phyloP scores from a whole-genome alignment of 1,284 basidiomycete species.

The Porodaedalea pini region DNA sequence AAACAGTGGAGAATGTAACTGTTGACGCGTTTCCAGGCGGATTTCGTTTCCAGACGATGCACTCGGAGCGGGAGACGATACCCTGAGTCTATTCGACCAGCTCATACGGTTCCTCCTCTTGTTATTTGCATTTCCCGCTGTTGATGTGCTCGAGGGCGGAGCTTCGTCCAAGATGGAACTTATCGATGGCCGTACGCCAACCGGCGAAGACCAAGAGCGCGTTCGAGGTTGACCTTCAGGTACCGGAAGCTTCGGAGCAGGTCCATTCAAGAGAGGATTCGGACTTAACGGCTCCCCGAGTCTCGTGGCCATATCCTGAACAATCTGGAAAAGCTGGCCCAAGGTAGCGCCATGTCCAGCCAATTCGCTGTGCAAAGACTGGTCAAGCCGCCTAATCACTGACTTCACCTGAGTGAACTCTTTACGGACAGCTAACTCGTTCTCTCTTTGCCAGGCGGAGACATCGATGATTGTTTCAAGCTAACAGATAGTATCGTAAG shows the following conservation, averaged over 20 bases:
- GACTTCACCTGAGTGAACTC: conserved; percentile 1
- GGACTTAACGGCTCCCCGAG: background rate
- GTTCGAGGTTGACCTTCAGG: background rate
- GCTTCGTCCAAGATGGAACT: background rate
- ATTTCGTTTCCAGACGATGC: background rate
- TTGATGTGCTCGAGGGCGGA: background rate
- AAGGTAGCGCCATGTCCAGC: conserved; percentile 13
- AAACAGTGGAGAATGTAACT: background rate
- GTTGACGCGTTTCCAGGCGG: background rate
- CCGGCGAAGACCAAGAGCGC: conserved; percentile 8
- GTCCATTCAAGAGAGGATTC: no score
- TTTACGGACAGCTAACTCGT: conserved; percentile 1
- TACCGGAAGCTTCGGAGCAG: background rate
- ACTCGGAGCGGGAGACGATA: background rate
- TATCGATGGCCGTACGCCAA: conserved; percentile 3
- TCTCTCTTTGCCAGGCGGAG: conserved; percentile 18
- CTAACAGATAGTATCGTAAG: background rate
- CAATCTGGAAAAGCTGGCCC: background rate
- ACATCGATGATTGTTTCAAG: conserved; percentile 19
- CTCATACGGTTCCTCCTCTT: background rate
- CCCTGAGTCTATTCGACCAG: background rate
- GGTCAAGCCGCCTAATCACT: background rate
- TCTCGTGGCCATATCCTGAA: conserved; percentile 1
- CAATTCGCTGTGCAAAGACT: conserved; percentile 1
- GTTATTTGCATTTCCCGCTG: background rate